A percentile compares a stretch with the other conserved stretches of the same genome.
phyloP scores from a whole-genome alignment of 2,329 filamentous ascomycete genomes.

The Sarocladium brachiariae region DNA sequence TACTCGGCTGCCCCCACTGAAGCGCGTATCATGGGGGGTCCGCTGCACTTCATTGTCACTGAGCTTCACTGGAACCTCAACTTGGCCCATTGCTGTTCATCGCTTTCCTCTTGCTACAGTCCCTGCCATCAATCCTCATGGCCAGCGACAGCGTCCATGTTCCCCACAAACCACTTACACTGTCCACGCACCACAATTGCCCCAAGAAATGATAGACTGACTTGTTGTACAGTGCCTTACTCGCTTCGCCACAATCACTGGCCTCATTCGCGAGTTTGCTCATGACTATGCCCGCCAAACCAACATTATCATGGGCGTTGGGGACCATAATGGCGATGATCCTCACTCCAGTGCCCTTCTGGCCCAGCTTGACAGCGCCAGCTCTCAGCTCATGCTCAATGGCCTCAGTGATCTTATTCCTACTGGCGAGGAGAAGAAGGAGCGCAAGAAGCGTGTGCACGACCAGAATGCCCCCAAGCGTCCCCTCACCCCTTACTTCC shows the following conservation, averaged over 20 bases:
- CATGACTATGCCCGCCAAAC: conserved; percentile 84
- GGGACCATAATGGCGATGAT: conserved; percentile 49
- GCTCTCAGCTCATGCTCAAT: conserved; percentile 38
- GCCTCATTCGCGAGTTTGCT: conserved; percentile 71
- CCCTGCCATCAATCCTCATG: background rate
- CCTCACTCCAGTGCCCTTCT: conserved; percentile 33
- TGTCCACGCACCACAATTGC: background rate
- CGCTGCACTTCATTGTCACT: conserved; percentile 1
- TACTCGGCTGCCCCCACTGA: background rate
- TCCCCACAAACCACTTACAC: conserved; percentile 7
- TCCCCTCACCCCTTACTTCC: conserved; percentile 87
- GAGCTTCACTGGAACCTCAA: background rate
- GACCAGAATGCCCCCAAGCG: conserved; percentile 95
- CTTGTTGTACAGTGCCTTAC: conserved; percentile 41
- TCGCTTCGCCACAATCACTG: conserved; percentile 71
- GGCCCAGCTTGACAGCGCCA: conserved; percentile 46
- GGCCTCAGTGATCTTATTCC: conserved; percentile 31
- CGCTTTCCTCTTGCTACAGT: background rate
- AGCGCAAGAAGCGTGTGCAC: conserved; percentile 78
- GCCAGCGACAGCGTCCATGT: background rate
- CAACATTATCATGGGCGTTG: conserved; percentile 73
- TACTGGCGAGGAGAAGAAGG: conserved; percentile 63
- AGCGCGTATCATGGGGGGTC: background rate
- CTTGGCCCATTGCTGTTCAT: background rate
- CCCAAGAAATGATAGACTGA: background rate